Percentiles rank a stretch among this genome's conserved stretches.
phyloP scores from a whole-genome alignment of 2,329 filamentous ascomycete genomes.

The Zasmidium angulare region DNA sequence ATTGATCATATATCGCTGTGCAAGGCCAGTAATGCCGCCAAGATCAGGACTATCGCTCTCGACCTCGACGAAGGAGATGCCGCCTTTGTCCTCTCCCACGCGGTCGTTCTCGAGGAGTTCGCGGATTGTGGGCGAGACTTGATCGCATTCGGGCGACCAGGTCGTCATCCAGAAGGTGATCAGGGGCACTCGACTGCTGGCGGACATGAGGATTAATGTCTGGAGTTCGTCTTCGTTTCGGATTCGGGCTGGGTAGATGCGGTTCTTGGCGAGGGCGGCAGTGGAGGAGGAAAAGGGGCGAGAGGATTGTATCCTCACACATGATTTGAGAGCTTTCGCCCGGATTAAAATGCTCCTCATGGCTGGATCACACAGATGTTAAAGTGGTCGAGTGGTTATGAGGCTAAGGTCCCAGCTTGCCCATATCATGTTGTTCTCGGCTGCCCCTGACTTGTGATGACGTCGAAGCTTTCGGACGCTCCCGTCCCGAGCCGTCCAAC shows the following conservation, averaged over 20 bases:
- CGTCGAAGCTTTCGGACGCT: background rate
- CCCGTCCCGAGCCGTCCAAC: background rate
- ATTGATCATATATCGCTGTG: slow-evolving; percentile 46
- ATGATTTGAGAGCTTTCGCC: background rate
- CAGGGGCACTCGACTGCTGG: slow-evolving; percentile 44
- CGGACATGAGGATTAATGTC: slow-evolving; percentile 49
- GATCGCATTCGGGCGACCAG: slow-evolving; percentile 48
- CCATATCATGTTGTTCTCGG: background rate
- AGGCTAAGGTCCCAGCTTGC: too few species aligned
- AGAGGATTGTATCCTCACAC: background rate
- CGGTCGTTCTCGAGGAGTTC: slow-evolving; percentile 45
- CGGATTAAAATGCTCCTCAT: background rate
- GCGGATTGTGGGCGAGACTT: slow-evolving; percentile 44
- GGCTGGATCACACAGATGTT: background rate
- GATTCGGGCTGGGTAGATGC: slow-evolving; percentile 40
- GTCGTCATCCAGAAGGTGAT: slow-evolving; percentile 53
- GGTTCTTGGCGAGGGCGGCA: slow-evolving; percentile 30
- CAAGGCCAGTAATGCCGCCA: slow-evolving; percentile 38
- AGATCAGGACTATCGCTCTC: slow-evolving; percentile 49
- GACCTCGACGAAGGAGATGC: slow-evolving; percentile 49
- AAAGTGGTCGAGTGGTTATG: too few species aligned
- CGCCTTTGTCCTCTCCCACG: slow-evolving; percentile 46
- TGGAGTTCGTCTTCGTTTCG: slow-evolving; percentile 49
- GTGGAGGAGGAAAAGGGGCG: slow-evolving; percentile 25
- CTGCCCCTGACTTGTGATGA: background rate